Evolutionary conservation across 768 basidiomycete species (phyloP).

Genomic region (Crucibulum laeve): DNA sequence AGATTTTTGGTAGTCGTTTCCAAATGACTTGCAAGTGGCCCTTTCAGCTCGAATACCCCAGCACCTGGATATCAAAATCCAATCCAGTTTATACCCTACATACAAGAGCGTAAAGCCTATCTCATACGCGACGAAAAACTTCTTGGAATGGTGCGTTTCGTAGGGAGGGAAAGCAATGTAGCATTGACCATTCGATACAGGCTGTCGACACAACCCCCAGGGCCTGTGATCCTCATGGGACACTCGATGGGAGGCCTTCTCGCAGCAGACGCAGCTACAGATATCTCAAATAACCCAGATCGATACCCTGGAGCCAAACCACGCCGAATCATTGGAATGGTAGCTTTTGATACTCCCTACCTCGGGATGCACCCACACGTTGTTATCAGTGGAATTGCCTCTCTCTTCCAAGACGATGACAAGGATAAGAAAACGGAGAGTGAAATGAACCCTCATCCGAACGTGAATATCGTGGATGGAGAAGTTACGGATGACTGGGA

Average conservation of each 20-base stretch:
- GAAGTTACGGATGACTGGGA: conserved; percentile 49
- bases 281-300: conserved; percentile 29
- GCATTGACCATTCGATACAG: conserved; percentile 20
- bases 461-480: conserved; percentile 39
- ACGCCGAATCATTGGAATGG: conserved; percentile 43
- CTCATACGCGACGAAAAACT: conserved; percentile 43
- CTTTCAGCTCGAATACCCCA: conserved; percentile 29
- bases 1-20: conserved; percentile 38
- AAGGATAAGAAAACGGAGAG: conserved; percentile 17
- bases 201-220: conserved; percentile 50
- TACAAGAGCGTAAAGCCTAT: conserved; percentile 57
- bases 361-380: conserved; percentile 64
- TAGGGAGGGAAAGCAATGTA: background rate
- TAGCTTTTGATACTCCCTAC: conserved; percentile 59
- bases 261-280: conserved; percentile 50
- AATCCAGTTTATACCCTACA: conserved; percentile 52
- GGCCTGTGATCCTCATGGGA: conserved; percentile 49
- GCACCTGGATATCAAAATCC: conserved; percentile 31
- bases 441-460: conserved; percentile 21
- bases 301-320: conserved; percentile 21
- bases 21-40: conserved; percentile 45
- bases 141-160: conserved; percentile 45
- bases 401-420: conserved; percentile 36
- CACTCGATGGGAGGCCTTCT: conserved; percentile 64
- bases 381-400: conserved; percentile 51